Evolutionary conservation across 257 asterid genomes (phyloP).

Genomic region (Capsicum baccatum): DNA sequence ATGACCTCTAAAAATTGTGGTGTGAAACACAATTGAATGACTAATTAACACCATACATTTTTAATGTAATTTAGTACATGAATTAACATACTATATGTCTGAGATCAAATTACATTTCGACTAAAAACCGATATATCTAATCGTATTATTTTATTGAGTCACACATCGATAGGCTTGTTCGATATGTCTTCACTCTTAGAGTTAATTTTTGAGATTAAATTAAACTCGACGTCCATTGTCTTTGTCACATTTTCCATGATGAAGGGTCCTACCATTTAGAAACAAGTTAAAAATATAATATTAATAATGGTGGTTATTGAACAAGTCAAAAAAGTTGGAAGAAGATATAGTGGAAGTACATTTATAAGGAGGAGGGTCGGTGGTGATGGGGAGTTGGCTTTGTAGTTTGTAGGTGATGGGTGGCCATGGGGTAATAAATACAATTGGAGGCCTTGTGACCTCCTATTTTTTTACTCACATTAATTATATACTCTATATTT

Average conservation of each 20-base stretch:
- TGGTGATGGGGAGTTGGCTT: conserved; percentile 31
- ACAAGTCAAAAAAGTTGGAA: background rate
- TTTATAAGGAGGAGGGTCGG: conserved; percentile 30
- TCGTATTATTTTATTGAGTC: background rate
- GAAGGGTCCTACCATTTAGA: background rate
- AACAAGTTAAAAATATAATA: too few relatives aligned
- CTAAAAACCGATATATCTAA: background rate
- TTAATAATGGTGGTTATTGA: background rate
- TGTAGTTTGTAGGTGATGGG: conserved; percentile 42
- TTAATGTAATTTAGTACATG: background rate
- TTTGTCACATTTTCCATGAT: background rate
- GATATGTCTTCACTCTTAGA: too few relatives aligned
- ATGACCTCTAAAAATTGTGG: background rate
- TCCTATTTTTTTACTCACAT: conserved; percentile 15
- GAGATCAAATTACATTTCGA: background rate
- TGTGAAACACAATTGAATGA: background rate
- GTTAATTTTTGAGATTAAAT: too few relatives aligned
- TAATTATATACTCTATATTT: background rate
- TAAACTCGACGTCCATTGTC: too few relatives aligned
- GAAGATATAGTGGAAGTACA: conserved; percentile 20
- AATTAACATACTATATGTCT: background rate
- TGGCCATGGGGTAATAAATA: conserved; percentile 48
- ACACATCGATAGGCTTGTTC: background rate
- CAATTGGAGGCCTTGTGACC: conserved; percentile 23
- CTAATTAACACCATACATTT: conserved; percentile 4